phyloP scores from a whole-genome alignment of 306 rosid species.

The Inga laurina region DNA sequence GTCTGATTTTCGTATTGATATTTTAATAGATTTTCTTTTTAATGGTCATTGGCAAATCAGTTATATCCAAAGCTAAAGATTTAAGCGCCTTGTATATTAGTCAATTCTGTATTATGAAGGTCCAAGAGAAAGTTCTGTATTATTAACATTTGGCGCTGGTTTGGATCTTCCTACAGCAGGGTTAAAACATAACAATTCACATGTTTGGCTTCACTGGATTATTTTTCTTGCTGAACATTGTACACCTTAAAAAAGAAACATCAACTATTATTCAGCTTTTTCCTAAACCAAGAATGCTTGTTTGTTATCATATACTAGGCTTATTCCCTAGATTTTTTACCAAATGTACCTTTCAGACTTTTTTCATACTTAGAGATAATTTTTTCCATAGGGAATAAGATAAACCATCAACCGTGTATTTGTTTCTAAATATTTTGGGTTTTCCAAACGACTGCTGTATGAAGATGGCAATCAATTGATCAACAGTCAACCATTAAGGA shows the following conservation, averaged over 20 bases:
- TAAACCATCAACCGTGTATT: constrained; percentile 27
- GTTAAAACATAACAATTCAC: neutral
- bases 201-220: neutral
- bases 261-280: neutral
- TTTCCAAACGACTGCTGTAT: constrained; percentile 94
- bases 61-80: neutral
- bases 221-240: neutral
- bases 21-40: constrained; percentile 9
- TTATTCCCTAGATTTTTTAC: constrained; percentile 8
- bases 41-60: constrained; percentile 3
- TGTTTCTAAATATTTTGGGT: constrained; percentile 54
- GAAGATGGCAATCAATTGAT: no score
- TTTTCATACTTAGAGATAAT: constrained; percentile 17
- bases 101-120: neutral
- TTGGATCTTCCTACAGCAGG: neutral
- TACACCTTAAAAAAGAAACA: neutral
- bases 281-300: neutral
- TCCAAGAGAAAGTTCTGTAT: neutral
- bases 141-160: neutral
- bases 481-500: no score
- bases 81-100: neutral
- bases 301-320: constrained; percentile 21
- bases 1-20: neutral
- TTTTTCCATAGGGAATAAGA: constrained; percentile 6
- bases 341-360: constrained; percentile 29